A percentile compares a stretch with the other conserved stretches of the same genome.
Conservation (phyloP, 75 land plant species). For the Chamaecyparis obtusa region DNA sequence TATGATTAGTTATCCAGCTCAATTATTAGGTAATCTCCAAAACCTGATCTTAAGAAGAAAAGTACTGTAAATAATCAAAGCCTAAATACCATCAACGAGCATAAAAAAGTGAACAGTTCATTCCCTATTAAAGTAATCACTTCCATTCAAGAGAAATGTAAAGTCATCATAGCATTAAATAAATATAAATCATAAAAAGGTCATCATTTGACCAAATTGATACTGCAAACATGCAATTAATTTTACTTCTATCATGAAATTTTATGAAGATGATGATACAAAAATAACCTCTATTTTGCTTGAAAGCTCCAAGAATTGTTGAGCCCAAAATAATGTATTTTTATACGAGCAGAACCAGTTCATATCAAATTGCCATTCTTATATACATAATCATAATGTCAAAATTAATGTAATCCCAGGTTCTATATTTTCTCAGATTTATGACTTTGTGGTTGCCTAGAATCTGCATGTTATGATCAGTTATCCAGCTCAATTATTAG, state of each 20-base stretch:
- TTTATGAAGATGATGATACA: not conserved
- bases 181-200: not conserved
- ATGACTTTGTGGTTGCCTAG: not conserved
- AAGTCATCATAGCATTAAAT: not conserved
- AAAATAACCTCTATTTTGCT: not conserved
- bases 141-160: not conserved
- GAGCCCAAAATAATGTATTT: not conserved
- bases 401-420: not conserved
- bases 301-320: not conserved
- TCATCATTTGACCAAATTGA: not conserved
- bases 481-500: not conserved
- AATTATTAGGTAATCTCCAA: conserved; percentile 41
- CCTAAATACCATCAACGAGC: not conserved
- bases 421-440: conserved; percentile 1
- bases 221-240: too few relatives aligned
- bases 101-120: not conserved
- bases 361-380: not conserved
- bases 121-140: not conserved
- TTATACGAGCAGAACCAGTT: not conserved
- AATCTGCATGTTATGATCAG: not conserved
- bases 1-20: not conserved
- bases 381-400: not conserved
- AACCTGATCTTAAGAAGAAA: conserved; percentile 47
- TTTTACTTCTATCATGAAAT: not conserved
- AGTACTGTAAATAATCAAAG: not conserved